phyloP scores from a whole-genome alignment of 495 filamentous ascomycete species.

The Penicillium verhagenii region DNA sequence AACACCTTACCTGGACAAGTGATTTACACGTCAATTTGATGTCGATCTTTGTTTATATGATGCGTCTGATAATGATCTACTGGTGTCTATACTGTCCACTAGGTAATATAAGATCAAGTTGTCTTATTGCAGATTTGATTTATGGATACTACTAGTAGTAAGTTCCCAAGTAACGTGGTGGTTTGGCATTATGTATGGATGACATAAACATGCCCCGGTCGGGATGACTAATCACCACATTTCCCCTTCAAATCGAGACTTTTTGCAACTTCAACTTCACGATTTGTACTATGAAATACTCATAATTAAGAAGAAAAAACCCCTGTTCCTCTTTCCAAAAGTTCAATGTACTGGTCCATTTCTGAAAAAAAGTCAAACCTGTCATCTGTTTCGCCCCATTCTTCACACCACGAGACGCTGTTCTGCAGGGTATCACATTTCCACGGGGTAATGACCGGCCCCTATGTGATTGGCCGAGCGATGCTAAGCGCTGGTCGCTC shows the following conservation, averaged over 20 bases:
- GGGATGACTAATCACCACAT: too few relatives aligned
- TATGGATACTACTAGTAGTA: too few relatives aligned
- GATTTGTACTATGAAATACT: too few relatives aligned
- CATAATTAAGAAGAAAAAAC: too few relatives aligned
- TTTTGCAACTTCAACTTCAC: too few relatives aligned
- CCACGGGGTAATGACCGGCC: background rate
- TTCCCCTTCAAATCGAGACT: too few relatives aligned
- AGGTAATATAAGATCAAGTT: background rate
- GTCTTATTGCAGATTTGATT: background rate
- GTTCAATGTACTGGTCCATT: too few relatives aligned
- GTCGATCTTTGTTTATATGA: background rate
- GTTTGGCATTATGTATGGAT: too few relatives aligned
- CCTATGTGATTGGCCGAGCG: constrained; percentile 5
- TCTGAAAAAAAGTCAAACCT: background rate
- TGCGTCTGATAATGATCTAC: background rate
- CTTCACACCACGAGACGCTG: background rate
- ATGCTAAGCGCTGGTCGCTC: constrained; percentile 11
- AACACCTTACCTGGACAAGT: background rate
- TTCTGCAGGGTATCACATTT: constrained; percentile 11
- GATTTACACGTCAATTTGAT: background rate
- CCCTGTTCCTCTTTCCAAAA: too few relatives aligned
- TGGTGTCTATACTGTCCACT: too few relatives aligned
- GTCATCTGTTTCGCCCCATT: background rate
- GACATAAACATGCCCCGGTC: too few relatives aligned
- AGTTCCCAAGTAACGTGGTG: too few relatives aligned